Percentiles rank a stretch among this genome's conserved stretches.
Conservation (phyloP, 2,329 filamentous ascomycete species). For the Cordyceps militaris region DNA sequence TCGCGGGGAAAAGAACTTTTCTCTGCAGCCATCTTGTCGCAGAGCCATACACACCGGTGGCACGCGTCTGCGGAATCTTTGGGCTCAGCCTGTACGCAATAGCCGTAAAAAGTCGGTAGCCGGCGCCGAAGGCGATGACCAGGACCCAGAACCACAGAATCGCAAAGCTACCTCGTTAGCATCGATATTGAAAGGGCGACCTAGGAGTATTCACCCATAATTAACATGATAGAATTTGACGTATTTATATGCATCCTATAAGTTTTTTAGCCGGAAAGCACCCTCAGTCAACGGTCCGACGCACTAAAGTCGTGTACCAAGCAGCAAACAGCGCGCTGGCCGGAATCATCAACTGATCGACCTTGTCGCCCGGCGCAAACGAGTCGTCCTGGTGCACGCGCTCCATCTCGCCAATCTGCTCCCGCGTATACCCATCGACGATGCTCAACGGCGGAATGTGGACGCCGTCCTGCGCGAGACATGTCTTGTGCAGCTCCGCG, state of each 20-base stretch:
- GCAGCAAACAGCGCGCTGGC: constrained; percentile 25
- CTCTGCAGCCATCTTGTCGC: constrained; percentile 25
- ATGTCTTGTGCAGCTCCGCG: constrained; percentile 28
- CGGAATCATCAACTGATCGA: constrained; percentile 29
- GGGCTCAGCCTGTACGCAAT: constrained; percentile 6
- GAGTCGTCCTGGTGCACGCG: constrained; percentile 25
- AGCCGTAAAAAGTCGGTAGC: constrained; percentile 22
- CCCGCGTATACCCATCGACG: constrained; percentile 27
- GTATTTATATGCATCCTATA: constrained; percentile 29
- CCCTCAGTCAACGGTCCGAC: not conserved
- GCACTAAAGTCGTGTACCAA: constrained; percentile 33
- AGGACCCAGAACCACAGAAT: constrained; percentile 35
- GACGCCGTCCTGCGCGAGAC: constrained; percentile 18
- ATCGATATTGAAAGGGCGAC: constrained; percentile 8
- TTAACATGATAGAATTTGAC: constrained; percentile 27
- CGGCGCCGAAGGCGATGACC: constrained; percentile 30
- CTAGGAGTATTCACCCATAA: constrained; percentile 28
- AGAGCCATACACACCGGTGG: not conserved
- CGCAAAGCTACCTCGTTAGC: constrained; percentile 17
- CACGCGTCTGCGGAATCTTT: not conserved
- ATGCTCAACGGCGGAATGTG: constrained; percentile 29
- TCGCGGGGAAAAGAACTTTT: constrained; percentile 32
- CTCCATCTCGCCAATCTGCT: constrained; percentile 24
- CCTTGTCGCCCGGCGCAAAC: not conserved
- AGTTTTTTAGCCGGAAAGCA: not conserved